Percentiles rank a stretch among this genome's conserved stretches.
phyloP scores from a whole-genome alignment of 2,329 filamentous ascomycete genomes.

The Fusarium papillatum region DNA sequence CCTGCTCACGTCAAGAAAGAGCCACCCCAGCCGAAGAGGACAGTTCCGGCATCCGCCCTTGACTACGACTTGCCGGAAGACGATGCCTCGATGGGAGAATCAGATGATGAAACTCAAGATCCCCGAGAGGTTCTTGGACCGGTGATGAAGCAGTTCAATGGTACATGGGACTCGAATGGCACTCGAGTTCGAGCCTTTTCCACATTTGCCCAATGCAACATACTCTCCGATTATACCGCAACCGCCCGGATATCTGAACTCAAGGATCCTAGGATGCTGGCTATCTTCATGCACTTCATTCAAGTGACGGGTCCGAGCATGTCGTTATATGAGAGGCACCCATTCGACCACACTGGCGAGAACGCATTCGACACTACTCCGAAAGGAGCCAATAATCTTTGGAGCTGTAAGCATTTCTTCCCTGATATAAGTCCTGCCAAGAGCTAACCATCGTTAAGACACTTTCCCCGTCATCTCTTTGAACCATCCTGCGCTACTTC shows the following conservation, averaged over 20 bases:
- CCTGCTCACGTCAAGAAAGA: constrained; percentile 19
- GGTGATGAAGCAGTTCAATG: constrained; percentile 53
- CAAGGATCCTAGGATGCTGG: constrained; percentile 83
- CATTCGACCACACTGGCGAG: constrained; percentile 75
- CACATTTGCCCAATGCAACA: constrained; percentile 60
- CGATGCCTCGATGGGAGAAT: constrained; percentile 72
- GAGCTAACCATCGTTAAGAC: constrained; percentile 60
- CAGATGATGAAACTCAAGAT: constrained; percentile 67
- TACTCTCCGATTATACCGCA: constrained; percentile 76
- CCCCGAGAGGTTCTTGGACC: constrained; percentile 50
- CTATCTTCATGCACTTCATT: constrained; percentile 93
- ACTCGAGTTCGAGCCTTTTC: constrained; percentile 64
- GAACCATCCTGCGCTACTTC: constrained; percentile 87
- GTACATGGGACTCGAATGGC: constrained; percentile 48
- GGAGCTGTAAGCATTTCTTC: constrained; percentile 66
- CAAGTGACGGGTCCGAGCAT: constrained; percentile 89
- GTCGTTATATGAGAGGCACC: constrained; percentile 89
- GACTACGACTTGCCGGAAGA: constrained; percentile 60
- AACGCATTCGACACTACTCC: constrained; percentile 71
- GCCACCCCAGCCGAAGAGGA: constrained; percentile 8
- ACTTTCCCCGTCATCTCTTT: constrained; percentile 88
- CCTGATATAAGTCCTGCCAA: not conserved
- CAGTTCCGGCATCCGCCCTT: constrained; percentile 24
- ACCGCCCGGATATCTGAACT: constrained; percentile 78
- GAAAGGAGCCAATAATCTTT: constrained; percentile 73